Evolutionary conservation across 176 grass and related monocot species (phyloP).

Genomic region (Poa pratensis): DNA sequence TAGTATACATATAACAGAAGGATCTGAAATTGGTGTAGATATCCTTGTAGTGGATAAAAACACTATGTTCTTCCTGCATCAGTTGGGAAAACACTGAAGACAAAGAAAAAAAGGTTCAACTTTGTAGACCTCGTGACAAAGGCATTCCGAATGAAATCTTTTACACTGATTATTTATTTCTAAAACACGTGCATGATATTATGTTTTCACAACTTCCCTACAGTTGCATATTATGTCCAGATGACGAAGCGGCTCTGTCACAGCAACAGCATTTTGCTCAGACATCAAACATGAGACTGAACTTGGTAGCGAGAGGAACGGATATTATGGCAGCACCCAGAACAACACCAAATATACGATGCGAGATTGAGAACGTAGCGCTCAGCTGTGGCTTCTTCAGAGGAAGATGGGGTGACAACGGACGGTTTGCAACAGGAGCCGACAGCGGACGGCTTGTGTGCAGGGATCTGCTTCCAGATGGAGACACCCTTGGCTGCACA

Average conservation of each 20-base stretch:
- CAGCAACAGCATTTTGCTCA: constrained; percentile 32
- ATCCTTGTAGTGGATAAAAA: not conserved
- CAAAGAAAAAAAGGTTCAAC: not conserved
- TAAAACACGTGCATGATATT: not conserved
- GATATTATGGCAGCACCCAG: constrained; percentile 61
- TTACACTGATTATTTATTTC: constrained; percentile 8
- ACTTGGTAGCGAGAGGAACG: constrained; percentile 66
- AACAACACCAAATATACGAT: constrained; percentile 65
- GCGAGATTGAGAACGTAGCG: constrained; percentile 75
- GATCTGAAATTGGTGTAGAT: not conserved
- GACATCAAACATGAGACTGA: constrained; percentile 60
- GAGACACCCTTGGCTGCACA: constrained; percentile 23
- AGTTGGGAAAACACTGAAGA: not conserved
- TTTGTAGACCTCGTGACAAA: not conserved
- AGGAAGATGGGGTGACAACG: constrained; percentile 79
- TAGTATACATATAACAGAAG: not conserved
- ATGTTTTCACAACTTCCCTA: not conserved
- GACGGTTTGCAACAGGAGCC: constrained; percentile 65
- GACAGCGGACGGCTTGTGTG: constrained; percentile 48
- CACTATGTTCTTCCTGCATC: not conserved
- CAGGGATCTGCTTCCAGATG: constrained; percentile 40
- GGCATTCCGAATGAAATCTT: not conserved
- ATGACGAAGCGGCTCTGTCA: not conserved
- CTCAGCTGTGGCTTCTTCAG: constrained; percentile 85
- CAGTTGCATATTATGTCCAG: constrained; percentile 11